Base-by-base conservation (phyloP, 1,284 basidiomycete species). In the Moesziomyces sp. region DNA sequence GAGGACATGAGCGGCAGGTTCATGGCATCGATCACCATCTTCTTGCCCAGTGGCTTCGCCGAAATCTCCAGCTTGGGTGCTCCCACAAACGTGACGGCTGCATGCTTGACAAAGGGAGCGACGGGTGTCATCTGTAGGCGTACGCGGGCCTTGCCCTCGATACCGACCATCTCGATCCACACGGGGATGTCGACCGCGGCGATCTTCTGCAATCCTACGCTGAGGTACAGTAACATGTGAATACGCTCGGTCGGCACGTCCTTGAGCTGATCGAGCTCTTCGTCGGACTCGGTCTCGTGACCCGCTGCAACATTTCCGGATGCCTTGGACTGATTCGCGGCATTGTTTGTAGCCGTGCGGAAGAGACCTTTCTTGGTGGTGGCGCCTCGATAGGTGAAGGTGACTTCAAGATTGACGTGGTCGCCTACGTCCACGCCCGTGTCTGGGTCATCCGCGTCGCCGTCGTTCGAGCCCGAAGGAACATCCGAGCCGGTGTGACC, bases 1-100 rank as follows among this genome's bases (percentile, higher is more conserved):
- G 62, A 58, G 2, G 77, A 75, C 63, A 82, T 76, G 54, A 82
- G 59, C 3, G 80, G 80, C 52, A 82, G 52, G 42, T 82, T 73
- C 80, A 82, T 82, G 30, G 77, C 80, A 46, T 82, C 79, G n/a
- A 82, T 72, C 40, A 82, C 63, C 79, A 81, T 82, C 48, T 76
- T 72, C 40, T 70, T 62, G 46, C 80, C 79, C 42, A 82, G 47
- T 3, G 80, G 80, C 61, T 77, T 77, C 35, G 80, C 80, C 16
- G 76, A 77, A 24, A 82, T 78, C 57, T 82, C 80, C 47, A 82
- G 65, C 49, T 68, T 70, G 24, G 80, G 80, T 14, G 69, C 54
- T 8, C 67, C 78, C 30, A 78, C 71, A 50, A 82, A 79, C 6
- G 72, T 76, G 62, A 82, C 58, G 11, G 79, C 79, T 7, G 78